These are phyloP conservation scores for Vitis hybrid DNA, from an alignment of 177 flowering plant species.

Conservation along the genomic window DNA sequence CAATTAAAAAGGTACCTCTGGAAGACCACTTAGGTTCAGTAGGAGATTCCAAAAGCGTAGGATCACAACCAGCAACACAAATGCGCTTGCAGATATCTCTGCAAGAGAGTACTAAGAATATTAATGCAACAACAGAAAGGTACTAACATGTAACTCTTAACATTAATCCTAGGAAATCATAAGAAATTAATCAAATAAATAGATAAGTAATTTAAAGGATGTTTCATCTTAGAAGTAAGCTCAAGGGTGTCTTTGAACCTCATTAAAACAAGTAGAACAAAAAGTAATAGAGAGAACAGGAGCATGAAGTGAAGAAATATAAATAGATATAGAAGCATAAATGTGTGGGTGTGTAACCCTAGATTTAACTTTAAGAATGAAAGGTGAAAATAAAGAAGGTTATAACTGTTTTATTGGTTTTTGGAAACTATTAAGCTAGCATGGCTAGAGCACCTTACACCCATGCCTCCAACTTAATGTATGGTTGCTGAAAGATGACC, in stretches of 20 bases:
- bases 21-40: slow-evolving; percentile 96
- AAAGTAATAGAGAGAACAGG: neutral
- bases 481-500: no score
- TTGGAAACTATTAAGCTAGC: no score
- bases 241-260: neutral
- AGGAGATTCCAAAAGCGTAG: slow-evolving; percentile 71
- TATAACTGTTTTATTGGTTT: no score
- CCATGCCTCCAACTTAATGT: no score
- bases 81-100: slow-evolving; percentile 65
- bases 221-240: neutral
- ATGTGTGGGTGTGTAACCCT: no score
- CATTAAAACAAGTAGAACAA: neutral
- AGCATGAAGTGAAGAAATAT: neutral
- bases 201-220: neutral
- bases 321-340: neutral
- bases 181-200: neutral
- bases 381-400: no score
- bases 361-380: no score
- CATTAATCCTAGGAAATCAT: neutral
- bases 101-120: slow-evolving; percentile 15
- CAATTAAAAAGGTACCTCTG: slow-evolving; percentile 42
- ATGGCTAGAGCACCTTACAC: no score
- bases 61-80: slow-evolving; percentile 88
- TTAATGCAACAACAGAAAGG: neutral
- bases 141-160: neutral